phyloP scores from a whole-genome alignment of 208 protist genomes.

The Trichomonas tenax region DNA sequence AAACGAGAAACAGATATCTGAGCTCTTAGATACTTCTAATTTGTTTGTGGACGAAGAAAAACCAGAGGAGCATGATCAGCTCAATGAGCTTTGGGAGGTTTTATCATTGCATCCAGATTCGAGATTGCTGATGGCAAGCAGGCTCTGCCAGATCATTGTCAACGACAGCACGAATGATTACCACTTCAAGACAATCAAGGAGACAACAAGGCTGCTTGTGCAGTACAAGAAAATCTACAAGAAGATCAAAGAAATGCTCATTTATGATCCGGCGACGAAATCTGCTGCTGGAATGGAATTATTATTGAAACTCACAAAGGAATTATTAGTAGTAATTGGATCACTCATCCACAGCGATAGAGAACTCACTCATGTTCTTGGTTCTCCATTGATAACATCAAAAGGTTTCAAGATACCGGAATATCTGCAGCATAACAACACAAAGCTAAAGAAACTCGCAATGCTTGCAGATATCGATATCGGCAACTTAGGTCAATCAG shows the following conservation, averaged over 20 bases:
- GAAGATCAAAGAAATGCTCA: neutral
- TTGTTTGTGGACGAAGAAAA: neutral
- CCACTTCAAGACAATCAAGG: neutral
- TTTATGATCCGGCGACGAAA: neutral
- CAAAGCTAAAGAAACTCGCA: neutral
- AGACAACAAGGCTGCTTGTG: neutral
- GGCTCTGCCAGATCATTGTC: neutral
- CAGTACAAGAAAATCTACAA: neutral
- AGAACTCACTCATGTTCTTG: neutral
- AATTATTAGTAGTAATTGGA: neutral
- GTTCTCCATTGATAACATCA: neutral
- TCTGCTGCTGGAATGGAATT: neutral
- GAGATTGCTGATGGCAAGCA: neutral
- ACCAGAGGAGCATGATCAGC: neutral
- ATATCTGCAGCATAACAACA: neutral
- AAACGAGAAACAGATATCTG: neutral
- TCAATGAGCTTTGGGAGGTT: neutral
- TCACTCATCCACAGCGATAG: neutral
- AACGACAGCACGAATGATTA: neutral
- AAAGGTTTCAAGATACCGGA: neutral
- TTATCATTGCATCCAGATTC: neutral
- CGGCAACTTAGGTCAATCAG: neutral
- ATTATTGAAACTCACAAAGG: neutral
- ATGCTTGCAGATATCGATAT: neutral
- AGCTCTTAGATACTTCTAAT: neutral